Percentiles rank a stretch among this genome's conserved stretches.
These are phyloP conservation scores for Kwoniella europaea DNA, from an alignment of 768 basidiomycete species.

Conservation along the genomic window DNA sequence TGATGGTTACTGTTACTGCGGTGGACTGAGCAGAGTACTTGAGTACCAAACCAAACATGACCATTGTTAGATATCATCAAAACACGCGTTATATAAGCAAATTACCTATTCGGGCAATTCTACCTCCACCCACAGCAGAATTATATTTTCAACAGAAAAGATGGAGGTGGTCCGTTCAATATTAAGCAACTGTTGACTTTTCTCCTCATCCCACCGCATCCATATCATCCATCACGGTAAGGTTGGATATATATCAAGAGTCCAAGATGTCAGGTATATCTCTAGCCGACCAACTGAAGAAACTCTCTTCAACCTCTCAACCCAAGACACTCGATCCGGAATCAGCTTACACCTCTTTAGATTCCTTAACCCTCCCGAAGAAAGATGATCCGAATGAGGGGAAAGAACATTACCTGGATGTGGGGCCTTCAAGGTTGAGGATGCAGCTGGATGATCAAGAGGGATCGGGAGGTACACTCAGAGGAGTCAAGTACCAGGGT, in stretches of 20 bases:
- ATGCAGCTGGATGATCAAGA: conserved; percentile 57
- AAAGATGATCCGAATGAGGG: conserved; percentile 59
- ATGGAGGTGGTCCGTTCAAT: conserved; percentile 26
- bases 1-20: conserved; percentile 1
- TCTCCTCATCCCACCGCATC: conserved; percentile 1
- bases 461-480: conserved; percentile 23
- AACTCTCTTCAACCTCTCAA: conserved; percentile 74
- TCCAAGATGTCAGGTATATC: conserved; percentile 30
- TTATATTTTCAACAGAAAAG: conserved; percentile 4
- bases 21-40: neutral
- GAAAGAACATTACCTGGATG: conserved; percentile 81
- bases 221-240: neutral
- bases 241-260: no score
- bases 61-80: neutral
- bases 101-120: conserved; percentile 12
- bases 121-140: neutral
- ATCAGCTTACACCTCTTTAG: conserved; percentile 64
- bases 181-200: conserved; percentile 6
- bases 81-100: conserved; percentile 6
- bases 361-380: conserved; percentile 58
- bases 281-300: conserved; percentile 73
- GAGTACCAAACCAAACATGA: conserved; percentile 2
- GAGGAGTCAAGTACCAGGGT: conserved; percentile 28
- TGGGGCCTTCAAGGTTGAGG: conserved; percentile 78
- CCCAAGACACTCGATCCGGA: conserved; percentile 73